A percentile compares a stretch with the other conserved stretches of the same genome.
phyloP scores from a whole-genome alignment of 2,329 filamentous ascomycete species.

The Coniochaeta sp. region DNA sequence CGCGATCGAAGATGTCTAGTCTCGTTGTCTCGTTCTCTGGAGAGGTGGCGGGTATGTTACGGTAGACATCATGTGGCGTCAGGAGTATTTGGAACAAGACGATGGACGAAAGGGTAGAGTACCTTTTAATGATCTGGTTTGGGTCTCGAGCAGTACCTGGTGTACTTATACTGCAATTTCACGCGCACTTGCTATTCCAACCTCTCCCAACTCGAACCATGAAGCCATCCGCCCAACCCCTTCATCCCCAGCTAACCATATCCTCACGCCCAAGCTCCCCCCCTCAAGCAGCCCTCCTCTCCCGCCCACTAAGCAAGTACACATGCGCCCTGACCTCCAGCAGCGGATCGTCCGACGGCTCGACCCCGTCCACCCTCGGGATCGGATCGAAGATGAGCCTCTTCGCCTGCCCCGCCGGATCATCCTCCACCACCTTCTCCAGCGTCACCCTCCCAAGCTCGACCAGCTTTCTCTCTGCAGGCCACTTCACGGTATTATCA shows the following conservation, averaged over 20 bases:
- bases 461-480: conserved; percentile 38
- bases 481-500: conserved; percentile 33
- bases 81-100: background rate
- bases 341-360: conserved; percentile 45
- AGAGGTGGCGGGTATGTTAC: background rate
- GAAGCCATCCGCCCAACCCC: background rate
- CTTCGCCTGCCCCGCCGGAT: conserved; percentile 36
- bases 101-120: background rate
- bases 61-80: background rate
- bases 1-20: conserved; percentile 57
- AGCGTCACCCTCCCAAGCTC: conserved; percentile 42
- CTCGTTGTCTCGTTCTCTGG: background rate
- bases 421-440: conserved; percentile 28
- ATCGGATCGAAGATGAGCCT: conserved; percentile 51
- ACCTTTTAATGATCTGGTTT: background rate
- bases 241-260: background rate
- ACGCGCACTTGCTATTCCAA: background rate
- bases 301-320: conserved; percentile 47
- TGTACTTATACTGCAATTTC: background rate
- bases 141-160: background rate
- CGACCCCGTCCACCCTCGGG: conserved; percentile 45
- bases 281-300: conserved; percentile 35
- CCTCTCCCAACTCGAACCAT: background rate
- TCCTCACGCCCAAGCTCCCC: background rate
- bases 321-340: conserved; percentile 47